A percentile compares a stretch with the other conserved stretches of the same genome.
phyloP scores from a whole-genome alignment of 78 protist species.

The Dictyostelium firmibasis region DNA sequence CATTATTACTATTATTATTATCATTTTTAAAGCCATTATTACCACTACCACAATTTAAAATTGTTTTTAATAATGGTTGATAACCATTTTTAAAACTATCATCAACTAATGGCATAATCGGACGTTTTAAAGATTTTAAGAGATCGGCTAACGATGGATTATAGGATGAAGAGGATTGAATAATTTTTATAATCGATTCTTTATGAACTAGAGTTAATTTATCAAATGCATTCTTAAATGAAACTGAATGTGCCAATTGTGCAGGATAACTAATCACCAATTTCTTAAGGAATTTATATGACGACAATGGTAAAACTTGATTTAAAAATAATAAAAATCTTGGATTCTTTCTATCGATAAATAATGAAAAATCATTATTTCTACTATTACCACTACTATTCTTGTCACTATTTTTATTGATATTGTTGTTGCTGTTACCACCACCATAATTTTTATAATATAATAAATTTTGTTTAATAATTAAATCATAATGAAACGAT shows the following conservation, averaged over 20 bases:
- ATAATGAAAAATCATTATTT: background rate
- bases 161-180: background rate
- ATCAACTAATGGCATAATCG: background rate
- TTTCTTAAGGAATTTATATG: conserved; percentile 17
- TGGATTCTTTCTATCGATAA: background rate
- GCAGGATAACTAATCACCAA: background rate
- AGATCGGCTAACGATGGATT: background rate
- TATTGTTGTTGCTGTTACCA: background rate
- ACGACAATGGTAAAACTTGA: conserved; percentile 7
- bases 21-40: background rate
- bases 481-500: background rate
- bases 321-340: background rate
- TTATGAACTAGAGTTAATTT: background rate
- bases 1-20: background rate
- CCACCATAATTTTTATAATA: background rate
- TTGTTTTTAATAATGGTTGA: background rate
- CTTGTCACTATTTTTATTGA: background rate
- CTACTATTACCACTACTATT: background rate
- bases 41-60: background rate
- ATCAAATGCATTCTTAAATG: background rate
- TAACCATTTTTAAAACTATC: background rate
- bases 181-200: conserved; percentile 1
- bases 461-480: conserved; percentile 14
- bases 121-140: background rate
- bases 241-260: background rate